Conservation (phyloP, 176 grass and related monocot genomes). For the Carex kokanica region DNA sequence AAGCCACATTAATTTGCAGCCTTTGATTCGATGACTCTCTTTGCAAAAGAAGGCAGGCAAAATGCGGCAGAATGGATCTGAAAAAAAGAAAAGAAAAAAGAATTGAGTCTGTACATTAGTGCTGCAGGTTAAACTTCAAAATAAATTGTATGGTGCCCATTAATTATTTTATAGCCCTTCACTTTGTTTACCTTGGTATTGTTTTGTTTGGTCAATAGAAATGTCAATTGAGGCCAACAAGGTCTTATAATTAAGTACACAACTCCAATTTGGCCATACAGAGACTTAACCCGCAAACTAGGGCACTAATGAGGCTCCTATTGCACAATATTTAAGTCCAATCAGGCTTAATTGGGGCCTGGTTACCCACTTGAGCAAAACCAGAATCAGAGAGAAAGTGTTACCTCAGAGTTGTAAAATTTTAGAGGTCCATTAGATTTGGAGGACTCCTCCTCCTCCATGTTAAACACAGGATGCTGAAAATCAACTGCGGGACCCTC, state of each 20-base stretch:
- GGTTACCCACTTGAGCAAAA: not conserved
- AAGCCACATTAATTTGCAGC: conserved; percentile 10
- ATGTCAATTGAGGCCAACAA: not conserved
- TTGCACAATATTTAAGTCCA: not conserved
- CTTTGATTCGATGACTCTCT: conserved; percentile 67
- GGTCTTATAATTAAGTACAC: not conserved
- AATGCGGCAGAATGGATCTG: conserved; percentile 93
- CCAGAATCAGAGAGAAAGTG: not conserved
- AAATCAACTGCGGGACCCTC: conserved; percentile 75
- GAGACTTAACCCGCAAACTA: not conserved
- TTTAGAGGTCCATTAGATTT: conserved; percentile 71
- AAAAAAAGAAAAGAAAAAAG: not conserved
- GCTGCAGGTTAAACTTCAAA: not conserved
- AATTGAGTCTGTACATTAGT: not conserved
- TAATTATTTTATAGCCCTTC: not conserved
- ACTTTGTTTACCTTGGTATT: not conserved
- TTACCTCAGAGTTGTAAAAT: conserved; percentile 87
- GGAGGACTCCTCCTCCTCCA: conserved; percentile 56
- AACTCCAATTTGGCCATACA: not conserved
- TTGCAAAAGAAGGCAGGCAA: conserved; percentile 93
- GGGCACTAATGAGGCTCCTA: not conserved
- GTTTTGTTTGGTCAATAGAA: not conserved
- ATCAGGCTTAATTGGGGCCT: not conserved
- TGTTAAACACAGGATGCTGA: conserved; percentile 56
- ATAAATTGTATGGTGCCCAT: not conserved